Conservation (phyloP, 192 early-diverging fungal genomes). For the Coemansia erecta region DNA sequence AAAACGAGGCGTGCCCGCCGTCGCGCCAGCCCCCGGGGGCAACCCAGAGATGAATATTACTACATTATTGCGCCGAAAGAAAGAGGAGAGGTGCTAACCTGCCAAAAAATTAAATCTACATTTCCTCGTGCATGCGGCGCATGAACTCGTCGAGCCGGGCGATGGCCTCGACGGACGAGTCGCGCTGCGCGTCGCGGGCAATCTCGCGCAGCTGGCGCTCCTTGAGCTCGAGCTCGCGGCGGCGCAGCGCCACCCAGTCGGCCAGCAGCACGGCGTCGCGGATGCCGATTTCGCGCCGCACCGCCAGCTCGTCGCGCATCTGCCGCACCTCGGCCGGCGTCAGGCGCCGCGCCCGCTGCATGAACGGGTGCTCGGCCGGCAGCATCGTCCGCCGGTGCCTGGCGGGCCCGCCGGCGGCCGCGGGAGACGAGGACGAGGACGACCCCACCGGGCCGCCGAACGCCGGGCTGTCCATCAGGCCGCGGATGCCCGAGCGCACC, state of each 20-base stretch:
- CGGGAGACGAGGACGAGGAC: too few species aligned
- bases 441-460: not conserved
- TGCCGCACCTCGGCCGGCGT: conserved; percentile 21
- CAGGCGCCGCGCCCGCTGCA: conserved; percentile 16
- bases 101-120: not conserved
- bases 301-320: conserved; percentile 31
- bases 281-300: conserved; percentile 27
- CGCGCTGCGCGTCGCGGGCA: conserved; percentile 4
- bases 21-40: too few species aligned
- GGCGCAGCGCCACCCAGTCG: conserved; percentile 36
- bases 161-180: conserved; percentile 6
- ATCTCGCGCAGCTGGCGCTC: conserved; percentile 22
- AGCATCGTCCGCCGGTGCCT: not conserved
- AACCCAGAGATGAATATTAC: too few species aligned
- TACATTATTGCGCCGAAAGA: too few species aligned
- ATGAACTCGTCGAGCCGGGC: conserved; percentile 22
- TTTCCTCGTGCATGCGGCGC: conserved; percentile 7
- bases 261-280: conserved; percentile 35
- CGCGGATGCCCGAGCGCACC: not conserved
- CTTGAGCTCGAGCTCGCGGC: conserved; percentile 31
- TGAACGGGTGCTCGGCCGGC: conserved; percentile 5
- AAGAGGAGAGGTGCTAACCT: too few species aligned
- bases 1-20: too few species aligned
- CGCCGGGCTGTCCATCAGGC: not conserved
- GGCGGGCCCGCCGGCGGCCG: not conserved